Percentiles rank a stretch among this genome's conserved stretches.
Evolutionary conservation across 345 rosid species (phyloP).

Genomic region (Hevea brasiliensis): DNA sequence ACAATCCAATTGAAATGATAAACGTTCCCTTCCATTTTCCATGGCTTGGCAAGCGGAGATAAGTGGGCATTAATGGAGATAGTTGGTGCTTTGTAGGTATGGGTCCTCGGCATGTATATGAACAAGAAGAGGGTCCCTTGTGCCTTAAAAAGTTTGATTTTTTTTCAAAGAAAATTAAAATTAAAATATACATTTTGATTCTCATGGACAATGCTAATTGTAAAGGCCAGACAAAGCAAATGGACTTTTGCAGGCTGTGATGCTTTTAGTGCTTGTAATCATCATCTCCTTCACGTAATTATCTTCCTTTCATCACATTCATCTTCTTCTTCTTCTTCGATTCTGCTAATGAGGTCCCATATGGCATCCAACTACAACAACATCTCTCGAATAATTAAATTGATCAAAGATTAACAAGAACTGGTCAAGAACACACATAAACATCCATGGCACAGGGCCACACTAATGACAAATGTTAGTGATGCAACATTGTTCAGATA

Average conservation of each 20-base stretch:
- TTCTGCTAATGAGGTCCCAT: not conserved
- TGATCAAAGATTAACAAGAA: not conserved
- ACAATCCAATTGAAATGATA: no score
- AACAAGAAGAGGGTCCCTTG: not conserved
- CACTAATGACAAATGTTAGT: not conserved
- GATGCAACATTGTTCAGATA: not conserved
- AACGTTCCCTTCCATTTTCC: no score
- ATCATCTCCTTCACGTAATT: constrained; percentile 15
- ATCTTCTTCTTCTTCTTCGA: not conserved
- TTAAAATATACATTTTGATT: not conserved
- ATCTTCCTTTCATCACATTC: not conserved
- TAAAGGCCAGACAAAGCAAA: constrained; percentile 16
- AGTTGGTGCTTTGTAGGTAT: no score
- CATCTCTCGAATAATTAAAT: no score
- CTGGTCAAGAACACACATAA: no score
- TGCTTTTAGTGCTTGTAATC: constrained; percentile 23
- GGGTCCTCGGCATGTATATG: no score
- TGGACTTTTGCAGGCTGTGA: constrained; percentile 19
- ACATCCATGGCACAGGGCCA: not conserved
- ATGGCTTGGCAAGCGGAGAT: no score
- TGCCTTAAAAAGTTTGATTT: not conserved
- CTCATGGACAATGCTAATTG: not conserved
- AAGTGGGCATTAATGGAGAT: not conserved
- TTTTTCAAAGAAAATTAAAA: not conserved
- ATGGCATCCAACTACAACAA: not conserved